Base-by-base conservation (phyloP, 176 grass and related monocot species). In the Musa acuminata region DNA sequence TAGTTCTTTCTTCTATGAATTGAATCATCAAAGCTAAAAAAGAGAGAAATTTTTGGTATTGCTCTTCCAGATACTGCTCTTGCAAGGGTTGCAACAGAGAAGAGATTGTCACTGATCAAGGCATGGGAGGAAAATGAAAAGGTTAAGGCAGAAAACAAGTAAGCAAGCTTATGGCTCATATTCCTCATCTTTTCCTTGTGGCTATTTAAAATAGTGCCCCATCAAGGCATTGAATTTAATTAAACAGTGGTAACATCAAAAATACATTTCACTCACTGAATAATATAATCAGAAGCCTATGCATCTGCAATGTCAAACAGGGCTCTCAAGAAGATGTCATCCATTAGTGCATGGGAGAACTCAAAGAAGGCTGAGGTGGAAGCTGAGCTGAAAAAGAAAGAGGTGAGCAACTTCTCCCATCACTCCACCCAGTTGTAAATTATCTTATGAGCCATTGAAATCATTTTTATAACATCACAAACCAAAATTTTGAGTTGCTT, bases 101-200 rank as follows among this genome's bases (percentile, higher is more conserved):
- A 87, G 55, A 85, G 64, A 48, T 64, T 74, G 21, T 93, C 90
- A 75, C 70, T 98, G 77, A 91, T 98, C 54, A 93, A 83, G 75
- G 86, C 94, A 80, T 93, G 94, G 94, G 90, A 91, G 62, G 86
- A 87, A 9, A 98, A 87, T 26, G 82, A 89, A 62, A 98, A 93
- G 73, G 62, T 82, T 13, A 93, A 89, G 73, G 90, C 88, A 27
- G 84, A 98, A 9, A 91, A 98, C 70, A 98, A 84, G 94, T 93
- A 87, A 77, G 77, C 35, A 43, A 43, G 35, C 35, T 6, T 43
- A 6, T 0, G 4, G 35, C 35, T 43, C 35, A 5, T 43, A 43
- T 43, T 43, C 35, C 35, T 43, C 35, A 43, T 5, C 29, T 35
- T 35, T 35, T 35, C 29, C 29, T 35, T 35, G 4, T 35, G 29